Base-by-base conservation (phyloP, 208 protist species). In the Trypanosoma lewisi region DNA sequence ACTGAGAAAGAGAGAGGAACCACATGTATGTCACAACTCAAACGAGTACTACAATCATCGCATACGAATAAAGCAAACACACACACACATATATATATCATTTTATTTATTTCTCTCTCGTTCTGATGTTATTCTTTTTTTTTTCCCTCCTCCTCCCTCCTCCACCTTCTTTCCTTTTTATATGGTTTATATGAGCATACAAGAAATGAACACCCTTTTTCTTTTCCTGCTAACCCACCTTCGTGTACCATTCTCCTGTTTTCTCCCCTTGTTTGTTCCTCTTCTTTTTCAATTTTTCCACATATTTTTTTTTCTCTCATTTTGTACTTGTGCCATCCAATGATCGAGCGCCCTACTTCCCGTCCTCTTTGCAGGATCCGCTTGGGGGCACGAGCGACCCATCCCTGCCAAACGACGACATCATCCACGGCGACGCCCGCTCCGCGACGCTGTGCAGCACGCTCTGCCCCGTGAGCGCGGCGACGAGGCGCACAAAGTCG, bases 401-500 rank as follows among this genome's bases (percentile, higher is more conserved):
- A 12, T 71, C 66, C 34, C 66, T 36, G 3, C 57, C 57, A 34
- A 71, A 17, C 2, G 44, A 55, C 5, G 57, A 51, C 0, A 47
- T 0, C 34, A 37, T 14, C 65, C 54, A 63, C 33, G 56, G 55
- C n/a, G 56, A 56, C 8, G 17, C 19, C 21, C 37, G 9, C 14
- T 70, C 65, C 1, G 48, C 36, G 8, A 58, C 25, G 14, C 11
- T 7, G 31, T 34, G n/a, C 31, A 63, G 8, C n/a, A 19, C 7
- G 21, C 31, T 23, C 45, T 67, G 51, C 27, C 51, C 39, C 14
- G 59, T 74, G 11, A 68, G 41, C 19, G 60, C 45, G 4, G 39
- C 53, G 2, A 67, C 68, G 21, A 74, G 60, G 4, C 61, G 62
- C 37, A 68, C 60, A 74, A 74, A 74, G 21, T 74, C 68, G 34